These are phyloP conservation scores for Zasmidium citrigriseum DNA, from an alignment of 2,329 filamentous ascomycete species.

Conservation along the genomic window DNA sequence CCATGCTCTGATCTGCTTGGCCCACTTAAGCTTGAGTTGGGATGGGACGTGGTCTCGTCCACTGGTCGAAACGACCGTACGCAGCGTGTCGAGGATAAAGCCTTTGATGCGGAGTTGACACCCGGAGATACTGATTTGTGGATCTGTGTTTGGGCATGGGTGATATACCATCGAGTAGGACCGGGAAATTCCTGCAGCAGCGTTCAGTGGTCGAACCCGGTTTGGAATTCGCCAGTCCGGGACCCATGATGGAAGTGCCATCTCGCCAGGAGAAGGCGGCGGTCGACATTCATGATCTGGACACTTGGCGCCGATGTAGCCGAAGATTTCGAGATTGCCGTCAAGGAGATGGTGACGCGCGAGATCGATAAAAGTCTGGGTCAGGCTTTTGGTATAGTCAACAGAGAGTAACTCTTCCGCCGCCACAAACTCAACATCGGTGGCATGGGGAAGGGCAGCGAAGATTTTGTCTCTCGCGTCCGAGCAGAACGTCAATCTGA, in stretches of 20 bases:
- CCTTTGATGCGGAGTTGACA: background rate
- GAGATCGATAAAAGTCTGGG: background rate
- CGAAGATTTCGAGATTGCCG: background rate
- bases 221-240: background rate
- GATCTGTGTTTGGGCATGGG: background rate
- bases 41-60: background rate
- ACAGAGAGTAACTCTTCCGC: background rate
- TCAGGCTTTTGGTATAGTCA: background rate
- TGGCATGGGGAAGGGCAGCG: conserved; percentile 3
- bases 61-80: background rate
- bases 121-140: background rate
- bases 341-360: background rate
- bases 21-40: background rate
- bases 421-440: background rate
- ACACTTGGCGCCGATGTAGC: background rate
- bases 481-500: background rate
- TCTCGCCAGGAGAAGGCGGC: background rate
- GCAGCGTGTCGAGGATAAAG: background rate
- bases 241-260: background rate
- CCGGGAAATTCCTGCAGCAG: background rate
- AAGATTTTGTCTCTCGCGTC: conserved; percentile 4
- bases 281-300: background rate
- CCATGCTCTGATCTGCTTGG: background rate
- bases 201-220: background rate
- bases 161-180: background rate